Evolutionary conservation across 257 asterid genomes (phyloP).

Genomic region (Ophiorrhiza pumila): DNA sequence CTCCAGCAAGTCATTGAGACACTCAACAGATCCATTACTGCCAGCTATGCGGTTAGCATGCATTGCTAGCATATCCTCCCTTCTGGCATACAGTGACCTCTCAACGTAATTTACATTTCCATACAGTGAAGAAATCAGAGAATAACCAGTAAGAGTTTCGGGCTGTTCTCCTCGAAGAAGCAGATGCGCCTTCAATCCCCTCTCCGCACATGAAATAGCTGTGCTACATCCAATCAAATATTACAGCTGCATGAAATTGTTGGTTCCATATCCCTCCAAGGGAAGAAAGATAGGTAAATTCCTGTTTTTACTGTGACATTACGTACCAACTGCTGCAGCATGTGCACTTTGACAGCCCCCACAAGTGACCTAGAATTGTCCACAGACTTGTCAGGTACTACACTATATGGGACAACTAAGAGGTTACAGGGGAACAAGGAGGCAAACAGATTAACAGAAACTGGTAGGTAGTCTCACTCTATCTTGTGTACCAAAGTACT

Average conservation of each 20-base stretch:
- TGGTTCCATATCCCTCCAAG: conserved; percentile 2
- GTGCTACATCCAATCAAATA: conserved; percentile 32
- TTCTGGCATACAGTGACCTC: conserved; percentile 64
- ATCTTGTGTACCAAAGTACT: not conserved
- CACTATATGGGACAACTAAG: not conserved
- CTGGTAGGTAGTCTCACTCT: not conserved
- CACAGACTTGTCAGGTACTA: conserved; percentile 9
- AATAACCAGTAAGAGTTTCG: conserved; percentile 72
- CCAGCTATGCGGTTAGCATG: conserved; percentile 61
- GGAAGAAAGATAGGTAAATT: not conserved
- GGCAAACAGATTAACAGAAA: not conserved
- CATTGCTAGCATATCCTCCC: conserved; percentile 71
- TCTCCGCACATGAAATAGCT: conserved; percentile 93
- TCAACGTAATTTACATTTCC: conserved; percentile 73
- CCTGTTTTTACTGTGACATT: conserved; percentile 12
- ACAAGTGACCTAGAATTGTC: conserved; percentile 74
- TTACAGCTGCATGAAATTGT: conserved; percentile 11
- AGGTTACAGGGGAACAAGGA: not conserved
- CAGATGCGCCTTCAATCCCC: conserved; percentile 78
- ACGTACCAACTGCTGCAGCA: conserved; percentile 92
- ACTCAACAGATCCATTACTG: conserved; percentile 38
- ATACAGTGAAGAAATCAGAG: conserved; percentile 65
- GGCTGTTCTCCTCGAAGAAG: conserved; percentile 96
- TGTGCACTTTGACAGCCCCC: conserved; percentile 99
- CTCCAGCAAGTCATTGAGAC: conserved; percentile 43